Conservation (phyloP, 2,329 filamentous ascomycete genomes). For the Penicillium aurantiogriseum region DNA sequence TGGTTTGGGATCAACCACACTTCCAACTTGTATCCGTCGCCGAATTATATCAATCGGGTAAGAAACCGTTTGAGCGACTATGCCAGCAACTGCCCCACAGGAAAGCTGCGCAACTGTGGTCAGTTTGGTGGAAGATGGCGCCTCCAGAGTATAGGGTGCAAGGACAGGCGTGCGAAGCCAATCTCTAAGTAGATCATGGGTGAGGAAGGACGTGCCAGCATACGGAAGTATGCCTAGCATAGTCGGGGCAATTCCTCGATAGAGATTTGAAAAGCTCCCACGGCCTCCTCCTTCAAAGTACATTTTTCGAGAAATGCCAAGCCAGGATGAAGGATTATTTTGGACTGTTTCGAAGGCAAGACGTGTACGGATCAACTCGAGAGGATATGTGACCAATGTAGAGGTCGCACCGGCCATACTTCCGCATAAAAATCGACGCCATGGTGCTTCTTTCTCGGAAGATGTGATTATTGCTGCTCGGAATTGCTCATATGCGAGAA, state of each 20-base stretch:
- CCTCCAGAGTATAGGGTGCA: slow-evolving; percentile 71
- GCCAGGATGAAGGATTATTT: slow-evolving; percentile 62
- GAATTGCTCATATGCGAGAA: slow-evolving; percentile 95
- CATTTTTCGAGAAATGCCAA: slow-evolving; percentile 76
- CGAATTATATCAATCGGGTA: slow-evolving; percentile 93
- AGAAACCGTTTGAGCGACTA: slow-evolving; percentile 84
- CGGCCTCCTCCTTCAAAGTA: slow-evolving; percentile 68
- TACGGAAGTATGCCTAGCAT: slow-evolving; percentile 95
- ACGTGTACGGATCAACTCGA: slow-evolving; percentile 89
- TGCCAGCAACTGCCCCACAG: slow-evolving; percentile 73
- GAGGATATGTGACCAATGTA: slow-evolving; percentile 92
- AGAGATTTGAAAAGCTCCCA: slow-evolving; percentile 82
- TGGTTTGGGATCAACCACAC: slow-evolving; percentile 85
- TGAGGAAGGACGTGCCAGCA: slow-evolving; percentile 91
- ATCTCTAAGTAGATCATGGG: slow-evolving; percentile 86
- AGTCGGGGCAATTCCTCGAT: slow-evolving; percentile 87
- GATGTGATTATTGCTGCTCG: slow-evolving; percentile 71
- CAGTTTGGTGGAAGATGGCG: slow-evolving; percentile 38
- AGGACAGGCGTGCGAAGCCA: slow-evolving; percentile 70
- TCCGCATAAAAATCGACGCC: slow-evolving; percentile 58
- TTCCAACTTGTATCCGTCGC: slow-evolving; percentile 91
- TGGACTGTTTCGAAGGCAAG: slow-evolving; percentile 84
- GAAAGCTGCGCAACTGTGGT: not conserved
- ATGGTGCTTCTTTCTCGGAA: slow-evolving; percentile 72
- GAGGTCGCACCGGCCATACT: slow-evolving; percentile 70